A percentile compares a stretch with the other conserved stretches of the same genome.
phyloP scores from a whole-genome alignment of 148 eudicot species.

The Vaccinium corymbosum region DNA sequence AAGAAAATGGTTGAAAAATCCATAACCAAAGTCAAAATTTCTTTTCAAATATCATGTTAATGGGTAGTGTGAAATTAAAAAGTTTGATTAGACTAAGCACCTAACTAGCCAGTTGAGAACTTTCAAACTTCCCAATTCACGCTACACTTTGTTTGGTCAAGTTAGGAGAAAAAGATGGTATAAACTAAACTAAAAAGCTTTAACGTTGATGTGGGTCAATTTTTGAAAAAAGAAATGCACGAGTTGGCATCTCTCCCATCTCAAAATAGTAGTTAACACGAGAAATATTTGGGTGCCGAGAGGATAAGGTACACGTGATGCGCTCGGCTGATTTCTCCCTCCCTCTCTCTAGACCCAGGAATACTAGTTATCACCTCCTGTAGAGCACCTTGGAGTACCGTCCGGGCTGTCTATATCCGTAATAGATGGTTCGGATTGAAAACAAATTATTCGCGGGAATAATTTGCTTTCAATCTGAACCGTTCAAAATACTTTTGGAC shows the following conservation, averaged over 20 bases:
- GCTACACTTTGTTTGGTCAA: not conserved
- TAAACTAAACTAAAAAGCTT: not conserved
- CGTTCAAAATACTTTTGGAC: too few relatives aligned
- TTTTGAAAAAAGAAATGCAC: not conserved
- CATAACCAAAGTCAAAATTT: not conserved
- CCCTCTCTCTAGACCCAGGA: too few relatives aligned
- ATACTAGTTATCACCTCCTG: too few relatives aligned
- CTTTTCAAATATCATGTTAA: not conserved
- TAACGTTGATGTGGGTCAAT: not conserved
- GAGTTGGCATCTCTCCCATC: not conserved
- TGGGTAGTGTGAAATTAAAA: not conserved
- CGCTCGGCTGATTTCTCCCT: too few relatives aligned
- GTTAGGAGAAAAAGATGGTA: not conserved
- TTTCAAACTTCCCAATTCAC: not conserved
- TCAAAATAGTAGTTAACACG: not conserved
- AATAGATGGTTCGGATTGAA: too few relatives aligned
- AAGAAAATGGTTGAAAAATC: too few relatives aligned
- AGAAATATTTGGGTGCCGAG: too few relatives aligned
- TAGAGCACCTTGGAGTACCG: too few relatives aligned
- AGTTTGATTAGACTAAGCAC: not conserved
- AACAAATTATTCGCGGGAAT: too few relatives aligned
- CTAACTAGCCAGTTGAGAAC: not conserved
- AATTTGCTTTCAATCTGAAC: too few relatives aligned
- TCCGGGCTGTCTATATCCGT: too few relatives aligned
- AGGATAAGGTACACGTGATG: too few relatives aligned